Evolutionary conservation across 306 rosid genomes (phyloP), one percentile per base, ranked within the genome.

Genomic region (Psophocarpus tetragonolobus): DNA sequence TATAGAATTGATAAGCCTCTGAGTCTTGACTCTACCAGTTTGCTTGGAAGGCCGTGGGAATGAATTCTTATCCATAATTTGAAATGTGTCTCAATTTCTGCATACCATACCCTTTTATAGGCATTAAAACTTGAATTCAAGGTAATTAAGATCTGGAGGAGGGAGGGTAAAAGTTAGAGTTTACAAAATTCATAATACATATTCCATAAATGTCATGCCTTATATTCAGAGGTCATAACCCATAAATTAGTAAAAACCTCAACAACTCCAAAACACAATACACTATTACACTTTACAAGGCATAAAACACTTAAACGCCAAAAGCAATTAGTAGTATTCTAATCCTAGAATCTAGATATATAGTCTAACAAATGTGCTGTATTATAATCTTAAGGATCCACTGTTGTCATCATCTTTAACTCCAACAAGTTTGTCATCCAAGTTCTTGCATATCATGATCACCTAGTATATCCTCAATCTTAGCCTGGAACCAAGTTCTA

Each of bases 71-170:
- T 76, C 70, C 54, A 0, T 33, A 50, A 47, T 51, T 61, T 54
- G 10, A 57, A 33, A 26, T 24, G 30, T 15, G 38, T 56, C 71
- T 80, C 61, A 80, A 39, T 29, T 80, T 80, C 30, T 13, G 47
- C 20, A 35, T 61, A 9, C 35, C 45, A 36, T 62, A 41, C 67
- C 51, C 60, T 29, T 53, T 39, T 41, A 57, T 67, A 12, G 50
- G 60, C 73, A 62, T 62, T 62, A 47, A 48, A 71, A 24, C 51
- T 35, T 48, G n/a, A 61, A 24, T 71, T 35, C 9, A 23, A 56
- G 32, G 33, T 23, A 21, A 32, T 56, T 56, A 24, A 23, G 11
- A 10, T 26, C 17, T 0, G 1, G 1, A 4, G n/a, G n/a, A n/a
- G n/a, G n/a, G n/a, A n/a, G n/a, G n/a, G n/a, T n/a, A n/a, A n/a